A percentile compares a stretch with the other conserved stretches of the same genome.
Conservation (phyloP, 352 stramenopile species). For the Elongisporangium anandrum region DNA sequence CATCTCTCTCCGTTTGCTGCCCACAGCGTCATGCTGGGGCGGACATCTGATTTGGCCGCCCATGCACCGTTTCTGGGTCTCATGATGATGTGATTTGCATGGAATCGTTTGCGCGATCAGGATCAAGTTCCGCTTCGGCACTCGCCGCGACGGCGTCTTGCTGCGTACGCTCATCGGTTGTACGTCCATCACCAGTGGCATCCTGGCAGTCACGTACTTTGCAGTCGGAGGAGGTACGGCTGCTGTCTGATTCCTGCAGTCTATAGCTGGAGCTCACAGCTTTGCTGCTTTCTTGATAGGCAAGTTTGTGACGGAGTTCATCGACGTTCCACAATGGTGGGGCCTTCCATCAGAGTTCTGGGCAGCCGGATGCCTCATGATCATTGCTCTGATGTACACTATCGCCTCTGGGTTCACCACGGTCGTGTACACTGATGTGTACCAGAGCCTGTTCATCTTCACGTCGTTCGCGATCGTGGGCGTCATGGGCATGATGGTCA, state of each 20-base stretch:
- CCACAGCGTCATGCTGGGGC: too few relatives aligned
- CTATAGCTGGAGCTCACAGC: not conserved
- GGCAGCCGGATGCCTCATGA: conserved; percentile 61
- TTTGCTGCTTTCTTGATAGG: conserved; percentile 15
- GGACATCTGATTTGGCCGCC: not conserved
- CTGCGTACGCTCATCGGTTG: conserved; percentile 65
- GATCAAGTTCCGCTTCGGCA: conserved; percentile 81
- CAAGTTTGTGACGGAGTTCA: conserved; percentile 80
- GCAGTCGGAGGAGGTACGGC: conserved; percentile 52
- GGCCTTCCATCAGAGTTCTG: conserved; percentile 66
- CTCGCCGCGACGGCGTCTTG: conserved; percentile 39
- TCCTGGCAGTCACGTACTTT: conserved; percentile 76
- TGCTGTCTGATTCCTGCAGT: too few relatives aligned
- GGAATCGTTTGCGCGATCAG: conserved; percentile 14
- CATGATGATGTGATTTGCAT: conserved; percentile 5
- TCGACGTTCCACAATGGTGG: conserved; percentile 48
- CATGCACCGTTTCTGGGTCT: not conserved
- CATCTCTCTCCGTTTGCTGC: not conserved
- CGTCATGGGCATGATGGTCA: conserved; percentile 47
- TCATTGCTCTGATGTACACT: conserved; percentile 64
- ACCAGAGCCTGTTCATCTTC: conserved; percentile 83
- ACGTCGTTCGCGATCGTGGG: conserved; percentile 64
- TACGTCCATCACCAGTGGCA: conserved; percentile 58
- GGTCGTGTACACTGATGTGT: conserved; percentile 80
- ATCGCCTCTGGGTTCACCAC: conserved; percentile 67